phyloP scores from a whole-genome alignment of 129 eudicot genomes.

The Daucus carota region DNA sequence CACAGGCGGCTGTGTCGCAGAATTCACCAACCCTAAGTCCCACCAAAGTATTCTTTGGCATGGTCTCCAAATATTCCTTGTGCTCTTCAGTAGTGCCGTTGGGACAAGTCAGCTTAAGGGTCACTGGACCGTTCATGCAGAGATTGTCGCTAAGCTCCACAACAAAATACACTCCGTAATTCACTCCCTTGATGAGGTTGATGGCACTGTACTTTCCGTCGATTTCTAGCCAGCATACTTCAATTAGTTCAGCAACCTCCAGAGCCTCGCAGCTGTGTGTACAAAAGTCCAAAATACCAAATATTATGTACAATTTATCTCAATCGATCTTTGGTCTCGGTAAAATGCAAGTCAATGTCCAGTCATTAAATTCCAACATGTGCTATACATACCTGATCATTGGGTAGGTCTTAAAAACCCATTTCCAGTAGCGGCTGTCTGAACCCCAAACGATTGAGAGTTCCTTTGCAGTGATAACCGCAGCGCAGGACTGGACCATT shows the following conservation, averaged over 20 bases:
- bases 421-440: not conserved
- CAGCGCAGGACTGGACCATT: not conserved
- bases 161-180: not conserved
- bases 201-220: too few relatives aligned
- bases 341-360: too few relatives aligned
- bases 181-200: not conserved
- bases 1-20: not conserved
- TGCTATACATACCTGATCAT: not conserved
- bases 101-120: not conserved
- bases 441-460: conserved; percentile 10
- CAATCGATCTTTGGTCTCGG: too few relatives aligned
- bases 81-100: not conserved
- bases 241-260: not conserved
- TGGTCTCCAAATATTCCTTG: not conserved
- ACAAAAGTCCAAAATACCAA: not conserved
- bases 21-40: conserved; percentile 1
- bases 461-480: not conserved
- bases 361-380: not conserved
- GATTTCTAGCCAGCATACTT: too few relatives aligned
- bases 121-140: not conserved
- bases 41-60: not conserved
- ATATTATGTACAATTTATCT: too few relatives aligned
- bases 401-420: not conserved
- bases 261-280: not conserved
- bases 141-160: not conserved